Base-by-base conservation (phyloP, 2,329 filamentous ascomycete species). In the Huntiella bhutanensis region DNA sequence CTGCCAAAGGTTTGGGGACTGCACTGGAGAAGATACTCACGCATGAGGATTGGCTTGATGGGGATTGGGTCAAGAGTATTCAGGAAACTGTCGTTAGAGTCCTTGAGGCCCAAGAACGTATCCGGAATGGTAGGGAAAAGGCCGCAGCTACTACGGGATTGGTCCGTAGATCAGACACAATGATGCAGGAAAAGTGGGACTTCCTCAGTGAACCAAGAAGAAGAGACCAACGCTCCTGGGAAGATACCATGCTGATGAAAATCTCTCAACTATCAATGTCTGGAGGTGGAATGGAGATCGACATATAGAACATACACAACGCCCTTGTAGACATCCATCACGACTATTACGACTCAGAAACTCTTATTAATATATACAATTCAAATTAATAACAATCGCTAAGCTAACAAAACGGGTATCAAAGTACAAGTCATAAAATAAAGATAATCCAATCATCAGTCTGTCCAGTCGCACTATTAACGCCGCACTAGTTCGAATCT, bases 151-250 rank as follows among this genome's bases (percentile, higher is more conserved):
- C 22, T 32, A 41, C 48, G n/a, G 63, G 63, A 34, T 63, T 67
- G 48, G 57, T 67, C 22, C 61, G 75, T 59, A 59, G 68, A 48
- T 63, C 68, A 6, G 73, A 76, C 52, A 81, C 77, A 2, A 86
- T 86, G 81, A 74, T 87, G 54, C 80, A 86, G 58, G 76, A 79
- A 52, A 70, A 71, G 41, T 77, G 82, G 54, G 80, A 86, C 55
- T 83, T 77, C 55, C 59, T 87, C 54, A 78, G 76, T 51, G 73
- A 78, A 42, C 64, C 68, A 51, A 75, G 73, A 53, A 67, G 69
- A 53, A 64, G 64, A 36, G 74, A 79, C 8, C 86, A 77, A 56
- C 63, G 58, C 39, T 58, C 57, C 13, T 91, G 82, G 83, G 78
- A 78, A 58, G 64, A 49, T 36, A 47, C 40, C 10, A 32, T 47